Percentiles rank a stretch among this genome's conserved stretches.
These are phyloP conservation scores for Tricholoma sp. DNA, from an alignment of 768 basidiomycete species.

Conservation along the genomic window DNA sequence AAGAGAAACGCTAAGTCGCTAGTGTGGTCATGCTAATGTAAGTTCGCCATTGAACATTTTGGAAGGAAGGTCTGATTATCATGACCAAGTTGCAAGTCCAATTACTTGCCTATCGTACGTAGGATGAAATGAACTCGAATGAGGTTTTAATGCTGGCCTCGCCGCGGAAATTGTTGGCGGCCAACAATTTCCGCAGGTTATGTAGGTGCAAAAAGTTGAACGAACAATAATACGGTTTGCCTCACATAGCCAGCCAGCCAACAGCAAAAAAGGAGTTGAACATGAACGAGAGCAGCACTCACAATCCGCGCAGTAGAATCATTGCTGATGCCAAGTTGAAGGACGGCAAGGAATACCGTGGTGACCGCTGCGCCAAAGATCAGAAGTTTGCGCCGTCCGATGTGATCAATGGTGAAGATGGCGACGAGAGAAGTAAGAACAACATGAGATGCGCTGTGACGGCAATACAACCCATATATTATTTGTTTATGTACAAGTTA, in stretches of 20 bases:
- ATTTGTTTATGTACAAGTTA: no score
- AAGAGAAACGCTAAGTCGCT: neutral
- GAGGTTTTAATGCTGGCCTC: no score
- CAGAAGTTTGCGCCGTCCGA: conserved; percentile 70
- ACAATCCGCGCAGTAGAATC: conserved; percentile 43
- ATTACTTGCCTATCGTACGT: conserved; percentile 30
- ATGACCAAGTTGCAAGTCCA: conserved; percentile 64
- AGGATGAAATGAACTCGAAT: no score
- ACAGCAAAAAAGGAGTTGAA: conserved; percentile 70
- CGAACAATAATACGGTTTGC: conserved; percentile 1
- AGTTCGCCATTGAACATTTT: conserved; percentile 53
- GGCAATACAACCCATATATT: no score
- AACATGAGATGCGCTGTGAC: no score
- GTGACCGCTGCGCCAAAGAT: conserved; percentile 62
- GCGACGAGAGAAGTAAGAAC: conserved; percentile 67
- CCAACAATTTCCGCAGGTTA: conserved; percentile 66
- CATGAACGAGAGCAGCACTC: conserved; percentile 58
- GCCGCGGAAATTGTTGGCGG: no score
- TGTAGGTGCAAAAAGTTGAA: neutral
- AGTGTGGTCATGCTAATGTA: conserved; percentile 39
- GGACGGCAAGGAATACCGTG: conserved; percentile 56
- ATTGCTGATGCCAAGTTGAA: conserved; percentile 49
- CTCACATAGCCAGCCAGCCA: conserved; percentile 66
- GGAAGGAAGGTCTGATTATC: conserved; percentile 57
- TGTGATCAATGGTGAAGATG: conserved; percentile 64